Conservation (phyloP, 2,329 filamentous ascomycete genomes). For the Chaetomiaceae sp. region DNA sequence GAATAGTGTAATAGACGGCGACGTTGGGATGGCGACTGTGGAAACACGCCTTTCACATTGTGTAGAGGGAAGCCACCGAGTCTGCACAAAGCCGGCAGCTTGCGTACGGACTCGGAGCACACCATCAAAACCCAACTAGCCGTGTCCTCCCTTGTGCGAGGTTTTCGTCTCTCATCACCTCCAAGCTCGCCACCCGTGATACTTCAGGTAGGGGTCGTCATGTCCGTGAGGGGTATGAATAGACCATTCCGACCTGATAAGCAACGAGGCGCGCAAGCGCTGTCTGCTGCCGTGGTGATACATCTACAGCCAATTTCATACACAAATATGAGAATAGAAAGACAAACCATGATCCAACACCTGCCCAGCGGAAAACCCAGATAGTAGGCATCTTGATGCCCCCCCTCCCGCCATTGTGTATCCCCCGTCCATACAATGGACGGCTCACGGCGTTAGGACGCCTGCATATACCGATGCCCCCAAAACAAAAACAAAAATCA, state of each 20-base stretch:
- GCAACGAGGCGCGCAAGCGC: slow-evolving; percentile 1
- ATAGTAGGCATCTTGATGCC: neutral
- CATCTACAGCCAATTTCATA: slow-evolving; percentile 2
- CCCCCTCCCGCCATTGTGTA: slow-evolving; percentile 2
- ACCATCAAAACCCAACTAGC: neutral
- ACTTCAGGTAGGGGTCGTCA: too few relatives aligned
- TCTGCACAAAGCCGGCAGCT: too few relatives aligned
- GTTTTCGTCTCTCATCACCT: neutral
- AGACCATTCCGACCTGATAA: neutral
- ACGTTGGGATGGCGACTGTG: too few relatives aligned
- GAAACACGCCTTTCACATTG: too few relatives aligned
- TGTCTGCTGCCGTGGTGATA: slow-evolving; percentile 1
- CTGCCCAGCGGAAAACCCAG: neutral
- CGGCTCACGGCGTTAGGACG: slow-evolving; percentile 6
- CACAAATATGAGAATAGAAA: neutral
- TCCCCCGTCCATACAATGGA: slow-evolving; percentile 9
- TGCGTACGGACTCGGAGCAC: too few relatives aligned
- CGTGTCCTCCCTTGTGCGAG: neutral
- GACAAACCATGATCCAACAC: slow-evolving; percentile 11
- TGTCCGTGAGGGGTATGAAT: neutral
- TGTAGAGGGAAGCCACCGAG: too few relatives aligned
- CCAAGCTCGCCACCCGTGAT: neutral
- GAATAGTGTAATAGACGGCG: too few relatives aligned
- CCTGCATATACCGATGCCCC: slow-evolving; percentile 7
- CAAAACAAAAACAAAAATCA: slow-evolving; percentile 2